phyloP scores from a whole-genome alignment of 2,329 filamentous ascomycete species.

The Diplocarpon mali region DNA sequence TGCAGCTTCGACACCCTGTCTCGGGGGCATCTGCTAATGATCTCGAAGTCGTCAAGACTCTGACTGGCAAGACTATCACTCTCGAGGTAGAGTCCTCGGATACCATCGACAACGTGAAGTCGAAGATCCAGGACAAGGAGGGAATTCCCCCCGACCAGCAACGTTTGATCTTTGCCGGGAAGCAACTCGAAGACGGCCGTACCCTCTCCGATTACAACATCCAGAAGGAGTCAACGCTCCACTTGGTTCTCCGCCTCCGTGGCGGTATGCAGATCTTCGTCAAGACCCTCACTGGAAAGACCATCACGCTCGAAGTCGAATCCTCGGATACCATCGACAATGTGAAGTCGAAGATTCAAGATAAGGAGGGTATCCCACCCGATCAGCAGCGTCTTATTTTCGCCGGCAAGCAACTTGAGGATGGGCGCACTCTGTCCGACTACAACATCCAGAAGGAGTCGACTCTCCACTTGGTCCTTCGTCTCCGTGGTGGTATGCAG shows the following conservation, averaged over 20 bases:
- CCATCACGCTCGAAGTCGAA: slow-evolving; percentile 58
- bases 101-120: slow-evolving; percentile 98
- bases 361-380: slow-evolving; percentile 61
- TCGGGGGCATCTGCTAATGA: slow-evolving; percentile 42
- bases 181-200: slow-evolving; percentile 86
- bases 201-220: slow-evolving; percentile 95
- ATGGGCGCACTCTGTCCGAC: slow-evolving; percentile 71
- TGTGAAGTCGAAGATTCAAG: slow-evolving; percentile 60
- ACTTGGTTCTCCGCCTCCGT: slow-evolving; percentile 70
- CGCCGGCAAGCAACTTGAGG: slow-evolving; percentile 61
- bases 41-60: slow-evolving; percentile 58
- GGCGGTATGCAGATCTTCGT: slow-evolving; percentile 72
- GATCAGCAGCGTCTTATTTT: slow-evolving; percentile 63
- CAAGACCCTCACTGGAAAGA: slow-evolving; percentile 61
- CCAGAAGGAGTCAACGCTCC: slow-evolving; percentile 78
- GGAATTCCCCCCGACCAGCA: slow-evolving; percentile 93
- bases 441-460: slow-evolving; percentile 82
- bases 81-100: slow-evolving; percentile 99
- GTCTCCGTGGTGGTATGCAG: slow-evolving; percentile 64
- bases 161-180: slow-evolving; percentile 85
- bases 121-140: slow-evolving; percentile 88
- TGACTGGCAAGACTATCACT: slow-evolving; percentile 93
- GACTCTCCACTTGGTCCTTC: slow-evolving; percentile 59
- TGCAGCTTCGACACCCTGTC: slow-evolving; percentile 37
- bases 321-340: slow-evolving; percentile 61